phyloP scores from a whole-genome alignment of 257 asterid species.

The Mitragyna speciosa region DNA sequence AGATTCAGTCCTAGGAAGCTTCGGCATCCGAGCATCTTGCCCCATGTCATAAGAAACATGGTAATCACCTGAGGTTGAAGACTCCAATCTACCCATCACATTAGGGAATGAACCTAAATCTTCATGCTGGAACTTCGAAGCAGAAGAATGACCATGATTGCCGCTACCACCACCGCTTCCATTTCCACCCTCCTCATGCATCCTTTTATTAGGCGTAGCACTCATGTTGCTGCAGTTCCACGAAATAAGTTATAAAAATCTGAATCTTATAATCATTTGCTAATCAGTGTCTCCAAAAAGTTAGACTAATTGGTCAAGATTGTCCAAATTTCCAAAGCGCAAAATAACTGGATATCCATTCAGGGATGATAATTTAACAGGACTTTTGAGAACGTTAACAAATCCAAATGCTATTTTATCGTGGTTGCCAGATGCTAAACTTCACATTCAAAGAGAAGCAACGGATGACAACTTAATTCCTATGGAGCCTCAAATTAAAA shows the following conservation, averaged over 20 bases:
- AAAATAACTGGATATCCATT: background rate
- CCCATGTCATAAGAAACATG: slow-evolving; percentile 64
- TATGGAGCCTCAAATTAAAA: background rate
- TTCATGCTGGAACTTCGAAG: slow-evolving; percentile 62
- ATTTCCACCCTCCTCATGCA: slow-evolving; percentile 68
- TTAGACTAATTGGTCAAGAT: background rate
- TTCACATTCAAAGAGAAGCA: background rate
- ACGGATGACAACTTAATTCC: background rate
- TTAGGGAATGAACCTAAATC: slow-evolving; percentile 56
- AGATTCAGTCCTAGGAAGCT: slow-evolving; percentile 62
- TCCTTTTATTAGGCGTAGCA: slow-evolving; percentile 68
- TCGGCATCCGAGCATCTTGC: slow-evolving; percentile 64
- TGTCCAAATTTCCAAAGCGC: background rate
- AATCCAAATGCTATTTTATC: background rate
- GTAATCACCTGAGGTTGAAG: slow-evolving; percentile 53
- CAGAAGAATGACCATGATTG: slow-evolving; percentile 54
- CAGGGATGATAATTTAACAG: background rate
- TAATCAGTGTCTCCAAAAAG: background rate
- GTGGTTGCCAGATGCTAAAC: background rate
- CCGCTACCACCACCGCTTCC: slow-evolving; percentile 46
- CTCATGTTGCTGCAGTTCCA: slow-evolving; percentile 52
- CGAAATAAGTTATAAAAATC: background rate
- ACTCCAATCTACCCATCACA: slow-evolving; percentile 47
- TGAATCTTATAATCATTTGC: slow-evolving; percentile 1
- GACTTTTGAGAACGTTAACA: background rate